Conservation (phyloP, 805 yeast species). For the Starmerella powellii region DNA sequence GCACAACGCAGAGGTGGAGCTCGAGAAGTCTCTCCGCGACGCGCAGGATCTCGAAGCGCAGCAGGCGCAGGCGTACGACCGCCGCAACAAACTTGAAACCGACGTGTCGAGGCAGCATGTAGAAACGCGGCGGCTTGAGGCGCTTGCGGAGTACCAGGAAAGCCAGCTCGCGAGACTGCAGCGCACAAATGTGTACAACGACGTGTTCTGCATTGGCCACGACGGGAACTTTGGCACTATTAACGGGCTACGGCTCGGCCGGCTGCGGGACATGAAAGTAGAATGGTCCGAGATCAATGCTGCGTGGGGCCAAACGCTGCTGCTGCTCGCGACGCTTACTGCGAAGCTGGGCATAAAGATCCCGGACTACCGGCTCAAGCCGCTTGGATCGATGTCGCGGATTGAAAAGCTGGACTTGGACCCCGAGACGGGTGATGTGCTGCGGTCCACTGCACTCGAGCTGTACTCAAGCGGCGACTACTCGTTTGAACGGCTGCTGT, state of each 20-base stretch:
- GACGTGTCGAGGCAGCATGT: conserved; percentile 40
- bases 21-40: conserved; percentile 34
- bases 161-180: conserved; percentile 60
- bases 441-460: conserved; percentile 36
- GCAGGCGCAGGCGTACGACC: conserved; percentile 38
- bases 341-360: conserved; percentile 45
- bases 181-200: conserved; percentile 69
- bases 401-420: conserved; percentile 46
- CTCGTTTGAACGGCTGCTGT: conserved; percentile 55
- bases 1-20: conserved; percentile 32
- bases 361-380: conserved; percentile 52
- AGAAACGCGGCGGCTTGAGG: conserved; percentile 51
- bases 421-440: conserved; percentile 29
- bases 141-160: conserved; percentile 49
- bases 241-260: conserved; percentile 74
- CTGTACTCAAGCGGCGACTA: conserved; percentile 61
- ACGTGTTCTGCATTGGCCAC: conserved; percentile 70
- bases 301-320: conserved; percentile 73
- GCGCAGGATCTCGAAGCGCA: conserved; percentile 22
- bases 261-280: conserved; percentile 44
- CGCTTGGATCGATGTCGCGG: conserved; percentile 74
- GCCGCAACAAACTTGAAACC: conserved; percentile 46
- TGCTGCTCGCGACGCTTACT: conserved; percentile 54
- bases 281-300: conserved; percentile 90
- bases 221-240: conserved; percentile 80